These are phyloP conservation scores for Pisolithus albus DNA, from an alignment of 768 basidiomycete genomes.

Conservation along the genomic window DNA sequence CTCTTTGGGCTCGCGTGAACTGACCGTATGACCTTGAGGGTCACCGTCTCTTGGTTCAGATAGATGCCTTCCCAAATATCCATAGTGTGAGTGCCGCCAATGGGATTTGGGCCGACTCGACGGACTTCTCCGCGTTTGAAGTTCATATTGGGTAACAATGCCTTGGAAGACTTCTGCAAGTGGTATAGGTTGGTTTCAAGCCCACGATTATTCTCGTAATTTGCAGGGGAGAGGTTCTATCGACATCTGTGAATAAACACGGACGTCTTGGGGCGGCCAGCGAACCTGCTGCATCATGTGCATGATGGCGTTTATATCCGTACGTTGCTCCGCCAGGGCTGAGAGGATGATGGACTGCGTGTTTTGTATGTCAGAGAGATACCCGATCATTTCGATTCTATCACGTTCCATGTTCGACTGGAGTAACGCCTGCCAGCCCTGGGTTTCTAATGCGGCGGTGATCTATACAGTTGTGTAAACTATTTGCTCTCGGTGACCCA, in stretches of 20 bases:
- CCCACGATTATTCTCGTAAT: slow-evolving; percentile 30
- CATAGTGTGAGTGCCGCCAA: slow-evolving; percentile 46
- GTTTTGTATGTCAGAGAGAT: slow-evolving; percentile 39
- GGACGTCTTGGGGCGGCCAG: background rate
- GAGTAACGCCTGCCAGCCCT: slow-evolving; percentile 43
- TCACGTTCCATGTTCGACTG: slow-evolving; percentile 34
- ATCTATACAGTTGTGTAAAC: slow-evolving; percentile 26
- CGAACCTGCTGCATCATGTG: slow-evolving; percentile 43
- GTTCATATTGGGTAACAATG: slow-evolving; percentile 44
- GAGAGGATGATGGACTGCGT: slow-evolving; percentile 31
- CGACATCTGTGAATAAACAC: slow-evolving; percentile 5
- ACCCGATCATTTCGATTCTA: slow-evolving; percentile 36
- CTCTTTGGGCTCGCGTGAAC: slow-evolving; percentile 42
- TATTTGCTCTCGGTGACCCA: slow-evolving; percentile 5
- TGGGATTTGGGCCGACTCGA: slow-evolving; percentile 41
- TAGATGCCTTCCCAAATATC: slow-evolving; percentile 53
- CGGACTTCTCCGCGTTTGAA: slow-evolving; percentile 48
- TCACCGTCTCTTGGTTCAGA: slow-evolving; percentile 47
- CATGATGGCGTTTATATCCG: slow-evolving; percentile 39
- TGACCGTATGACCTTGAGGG: slow-evolving; percentile 50
- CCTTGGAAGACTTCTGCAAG: slow-evolving; percentile 39
- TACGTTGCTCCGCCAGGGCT: slow-evolving; percentile 27
- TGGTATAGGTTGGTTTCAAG: slow-evolving; percentile 44
- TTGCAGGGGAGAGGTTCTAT: slow-evolving; percentile 17
- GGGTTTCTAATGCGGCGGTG: slow-evolving; percentile 38